Percentiles rank a stretch among this genome's conserved stretches.
These are phyloP conservation scores for Cutaneotrichosporon mucoides DNA, from an alignment of 1,284 basidiomycete species.

Conservation along the genomic window DNA sequence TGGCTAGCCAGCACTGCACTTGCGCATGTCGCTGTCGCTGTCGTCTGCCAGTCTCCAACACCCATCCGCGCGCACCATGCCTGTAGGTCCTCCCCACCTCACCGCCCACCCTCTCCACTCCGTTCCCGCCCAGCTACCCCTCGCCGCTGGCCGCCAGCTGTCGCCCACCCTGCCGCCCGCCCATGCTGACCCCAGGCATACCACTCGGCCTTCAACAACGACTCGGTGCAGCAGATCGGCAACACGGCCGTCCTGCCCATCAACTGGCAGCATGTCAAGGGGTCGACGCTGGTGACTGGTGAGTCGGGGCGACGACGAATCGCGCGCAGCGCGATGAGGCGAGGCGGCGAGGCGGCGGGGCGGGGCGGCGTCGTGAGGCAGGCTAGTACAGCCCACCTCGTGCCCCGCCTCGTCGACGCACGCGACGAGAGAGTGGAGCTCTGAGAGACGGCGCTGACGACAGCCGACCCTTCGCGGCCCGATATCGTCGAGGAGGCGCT, in stretches of 20 bases:
- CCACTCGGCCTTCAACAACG: slow-evolving; percentile 91
- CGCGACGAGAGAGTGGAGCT: no score
- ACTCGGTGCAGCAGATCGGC: slow-evolving; percentile 72
- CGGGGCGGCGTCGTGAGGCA: no score
- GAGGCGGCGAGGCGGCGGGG: no score
- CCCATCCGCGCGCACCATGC: background rate
- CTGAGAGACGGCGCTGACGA: background rate
- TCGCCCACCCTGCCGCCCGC: no score
- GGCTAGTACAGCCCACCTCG: no score
- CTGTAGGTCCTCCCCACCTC: background rate
- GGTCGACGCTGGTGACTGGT: slow-evolving; percentile 4
- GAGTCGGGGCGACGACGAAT: background rate
- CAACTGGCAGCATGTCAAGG: slow-evolving; percentile 46
- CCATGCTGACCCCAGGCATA: slow-evolving; percentile 65
- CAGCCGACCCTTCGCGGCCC: slow-evolving; percentile 68
- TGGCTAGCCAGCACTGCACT: background rate
- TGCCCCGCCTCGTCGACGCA: no score
- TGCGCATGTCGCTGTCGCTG: no score
- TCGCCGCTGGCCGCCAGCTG: no score
- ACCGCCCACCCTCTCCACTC: no score
- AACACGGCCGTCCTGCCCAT: slow-evolving; percentile 90
- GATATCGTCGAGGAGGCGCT: slow-evolving; percentile 97
- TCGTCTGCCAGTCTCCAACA: no score
- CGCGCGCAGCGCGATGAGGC: no score
- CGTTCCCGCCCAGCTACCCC: no score